Evolutionary conservation across 2,329 filamentous ascomycete species (phyloP).

Genomic region (Magnaporthiopsis incrustans): DNA sequence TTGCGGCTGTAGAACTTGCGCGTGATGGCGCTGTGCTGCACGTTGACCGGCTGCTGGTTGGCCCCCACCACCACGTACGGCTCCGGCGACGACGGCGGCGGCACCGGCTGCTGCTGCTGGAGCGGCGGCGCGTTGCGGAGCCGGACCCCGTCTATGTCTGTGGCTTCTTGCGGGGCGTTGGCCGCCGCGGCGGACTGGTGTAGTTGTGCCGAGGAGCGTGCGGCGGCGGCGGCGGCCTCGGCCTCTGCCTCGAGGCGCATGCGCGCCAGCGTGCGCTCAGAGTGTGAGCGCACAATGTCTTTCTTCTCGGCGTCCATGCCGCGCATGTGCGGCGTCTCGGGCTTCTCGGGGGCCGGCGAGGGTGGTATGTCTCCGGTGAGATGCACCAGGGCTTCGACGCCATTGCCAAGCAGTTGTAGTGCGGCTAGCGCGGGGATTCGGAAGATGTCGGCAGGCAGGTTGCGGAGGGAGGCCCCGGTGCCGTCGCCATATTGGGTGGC

Average conservation of each 20-base stretch:
- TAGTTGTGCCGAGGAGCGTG: neutral
- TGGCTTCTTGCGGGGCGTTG: constrained; percentile 7
- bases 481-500: neutral
- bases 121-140: constrained; percentile 26
- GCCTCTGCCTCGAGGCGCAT: constrained; percentile 33
- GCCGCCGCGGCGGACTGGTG: neutral
- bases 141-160: constrained; percentile 43
- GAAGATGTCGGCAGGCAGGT: constrained; percentile 48
- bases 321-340: constrained; percentile 56
- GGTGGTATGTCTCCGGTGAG: constrained; percentile 72
- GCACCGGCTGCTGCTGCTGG: constrained; percentile 15
- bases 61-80: constrained; percentile 58
- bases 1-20: constrained; percentile 90
- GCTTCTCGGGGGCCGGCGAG: constrained; percentile 61
- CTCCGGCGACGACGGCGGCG: constrained; percentile 25
- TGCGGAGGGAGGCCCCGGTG: constrained; percentile 16
- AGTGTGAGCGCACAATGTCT: constrained; percentile 49
- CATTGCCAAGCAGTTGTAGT: constrained; percentile 68
- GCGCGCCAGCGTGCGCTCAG: constrained; percentile 42
- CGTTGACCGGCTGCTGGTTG: constrained; percentile 62
- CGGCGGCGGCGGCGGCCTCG: constrained; percentile 3
- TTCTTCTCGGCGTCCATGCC: constrained; percentile 56
- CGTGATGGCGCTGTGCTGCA: constrained; percentile 79
- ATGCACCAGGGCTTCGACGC: constrained; percentile 62
- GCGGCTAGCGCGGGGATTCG: constrained; percentile 65